Conservation (phyloP, 495 filamentous ascomycete species). For the Talaromyces borbonicus region DNA sequence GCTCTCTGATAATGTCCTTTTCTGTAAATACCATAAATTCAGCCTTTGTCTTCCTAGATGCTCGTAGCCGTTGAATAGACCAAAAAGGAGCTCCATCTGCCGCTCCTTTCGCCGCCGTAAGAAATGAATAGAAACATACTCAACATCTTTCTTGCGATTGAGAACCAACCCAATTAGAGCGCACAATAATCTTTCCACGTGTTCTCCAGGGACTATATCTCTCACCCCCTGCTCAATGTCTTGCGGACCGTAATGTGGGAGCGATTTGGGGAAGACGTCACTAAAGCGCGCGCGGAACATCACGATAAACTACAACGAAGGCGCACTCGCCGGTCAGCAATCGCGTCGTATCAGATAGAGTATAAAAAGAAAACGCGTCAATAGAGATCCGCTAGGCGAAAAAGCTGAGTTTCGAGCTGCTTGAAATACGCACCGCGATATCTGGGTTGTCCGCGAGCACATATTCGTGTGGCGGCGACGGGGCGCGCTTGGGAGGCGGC, state of each 20-base stretch:
- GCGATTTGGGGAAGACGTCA: conserved; percentile 76
- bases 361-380: conserved; percentile 20
- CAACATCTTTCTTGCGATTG: conserved; percentile 96
- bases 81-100: not conserved
- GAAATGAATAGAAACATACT: conserved; percentile 54
- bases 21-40: conserved; percentile 27
- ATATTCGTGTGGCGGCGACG: conserved; percentile 83
- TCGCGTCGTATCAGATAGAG: conserved; percentile 21
- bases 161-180: conserved; percentile 77
- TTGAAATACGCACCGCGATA: conserved; percentile 62
- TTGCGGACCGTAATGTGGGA: conserved; percentile 84
- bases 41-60: not conserved
- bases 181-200: conserved; percentile 81
- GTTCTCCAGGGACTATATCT: conserved; percentile 67
- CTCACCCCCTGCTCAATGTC: conserved; percentile 83
- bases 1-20: conserved; percentile 84
- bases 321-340: conserved; percentile 27
- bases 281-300: conserved; percentile 93
- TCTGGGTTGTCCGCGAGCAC: conserved; percentile 79
- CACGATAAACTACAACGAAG: conserved; percentile 71
- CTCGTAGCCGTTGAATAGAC: too few species aligned
- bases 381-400: too few species aligned
- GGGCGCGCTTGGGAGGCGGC: conserved; percentile 61
- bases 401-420: conserved; percentile 30
- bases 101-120: too few species aligned